phyloP scores from a whole-genome alignment of 257 asterid species.

The Salvia splendens region DNA sequence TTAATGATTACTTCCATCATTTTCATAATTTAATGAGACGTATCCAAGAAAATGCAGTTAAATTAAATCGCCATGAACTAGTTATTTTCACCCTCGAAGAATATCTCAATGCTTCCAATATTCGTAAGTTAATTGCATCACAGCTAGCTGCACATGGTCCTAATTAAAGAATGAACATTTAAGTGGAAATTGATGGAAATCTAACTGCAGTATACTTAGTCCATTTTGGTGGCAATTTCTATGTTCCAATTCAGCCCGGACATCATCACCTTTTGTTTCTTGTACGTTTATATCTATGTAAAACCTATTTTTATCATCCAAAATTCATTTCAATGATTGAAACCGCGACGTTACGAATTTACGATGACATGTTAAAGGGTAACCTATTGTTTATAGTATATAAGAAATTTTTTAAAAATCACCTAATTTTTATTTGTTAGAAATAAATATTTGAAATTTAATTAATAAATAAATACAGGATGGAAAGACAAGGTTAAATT shows the following conservation, averaged over 20 bases:
- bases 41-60: conserved; percentile 22
- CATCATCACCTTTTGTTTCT: conserved; percentile 2
- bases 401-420: too few relatives aligned
- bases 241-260: neutral
- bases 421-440: too few relatives aligned
- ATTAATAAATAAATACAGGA: too few relatives aligned
- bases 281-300: conserved; percentile 21
- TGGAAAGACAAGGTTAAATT: too few relatives aligned
- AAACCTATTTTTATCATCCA: neutral
- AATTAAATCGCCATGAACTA: conserved; percentile 18
- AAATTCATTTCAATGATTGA: too few relatives aligned
- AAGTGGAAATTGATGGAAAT: conserved; percentile 32
- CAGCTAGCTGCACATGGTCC: conserved; percentile 11
- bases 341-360: neutral
- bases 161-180: conserved; percentile 21
- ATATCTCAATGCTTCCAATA: neutral
- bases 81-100: conserved; percentile 3
- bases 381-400: too few relatives aligned
- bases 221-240: conserved; percentile 52
- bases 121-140: neutral
- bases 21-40: conserved; percentile 17
- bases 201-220: conserved; percentile 25
- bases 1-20: conserved; percentile 3
- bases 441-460: too few relatives aligned
- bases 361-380: too few relatives aligned